A percentile compares a stretch with the other conserved stretches of the same genome.
phyloP scores from a whole-genome alignment of 2,329 filamentous ascomycete genomes.

The Aspergillus niger region DNA sequence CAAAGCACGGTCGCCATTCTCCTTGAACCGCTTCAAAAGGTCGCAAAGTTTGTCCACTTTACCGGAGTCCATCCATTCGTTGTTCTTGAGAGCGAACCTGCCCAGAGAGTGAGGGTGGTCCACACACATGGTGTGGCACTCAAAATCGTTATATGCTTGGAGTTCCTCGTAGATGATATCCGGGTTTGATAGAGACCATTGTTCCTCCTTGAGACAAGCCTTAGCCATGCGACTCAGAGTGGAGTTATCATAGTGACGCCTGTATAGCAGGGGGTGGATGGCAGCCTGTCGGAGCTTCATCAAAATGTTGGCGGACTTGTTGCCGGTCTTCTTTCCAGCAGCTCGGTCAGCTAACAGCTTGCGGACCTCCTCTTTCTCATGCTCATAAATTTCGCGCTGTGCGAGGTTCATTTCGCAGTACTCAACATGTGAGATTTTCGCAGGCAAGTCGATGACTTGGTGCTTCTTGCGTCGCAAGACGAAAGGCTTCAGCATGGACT shows the following conservation, averaged over 20 bases:
- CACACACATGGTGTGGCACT: constrained; percentile 60
- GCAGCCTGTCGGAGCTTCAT: constrained; percentile 92
- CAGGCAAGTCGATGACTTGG: constrained; percentile 84
- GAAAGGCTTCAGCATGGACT: constrained; percentile 92
- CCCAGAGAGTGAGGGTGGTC: constrained; percentile 56
- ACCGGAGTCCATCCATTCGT: constrained; percentile 72
- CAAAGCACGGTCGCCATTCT: constrained; percentile 81
- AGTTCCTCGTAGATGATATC: constrained; percentile 59
- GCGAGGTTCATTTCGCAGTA: constrained; percentile 75
- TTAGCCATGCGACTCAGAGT: constrained; percentile 75
- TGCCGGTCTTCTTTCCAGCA: constrained; percentile 56
- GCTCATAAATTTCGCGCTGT: constrained; percentile 74
- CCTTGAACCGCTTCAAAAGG: constrained; percentile 71
- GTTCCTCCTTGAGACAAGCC: constrained; percentile 71
- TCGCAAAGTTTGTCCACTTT: constrained; percentile 82
- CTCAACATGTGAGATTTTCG: constrained; percentile 75
- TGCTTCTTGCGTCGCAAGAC: constrained; percentile 92
- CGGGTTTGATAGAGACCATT: constrained; percentile 53
- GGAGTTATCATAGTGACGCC: constrained; percentile 74
- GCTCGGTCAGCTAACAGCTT: constrained; percentile 62
- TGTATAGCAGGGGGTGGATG: constrained; percentile 86
- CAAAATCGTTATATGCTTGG: constrained; percentile 60
- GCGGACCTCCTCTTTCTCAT: constrained; percentile 64
- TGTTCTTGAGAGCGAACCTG: constrained; percentile 59
- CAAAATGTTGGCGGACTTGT: constrained; percentile 67